phyloP scores from a whole-genome alignment of 1,284 basidiomycete species.

The Afroboletus lepidellus region DNA sequence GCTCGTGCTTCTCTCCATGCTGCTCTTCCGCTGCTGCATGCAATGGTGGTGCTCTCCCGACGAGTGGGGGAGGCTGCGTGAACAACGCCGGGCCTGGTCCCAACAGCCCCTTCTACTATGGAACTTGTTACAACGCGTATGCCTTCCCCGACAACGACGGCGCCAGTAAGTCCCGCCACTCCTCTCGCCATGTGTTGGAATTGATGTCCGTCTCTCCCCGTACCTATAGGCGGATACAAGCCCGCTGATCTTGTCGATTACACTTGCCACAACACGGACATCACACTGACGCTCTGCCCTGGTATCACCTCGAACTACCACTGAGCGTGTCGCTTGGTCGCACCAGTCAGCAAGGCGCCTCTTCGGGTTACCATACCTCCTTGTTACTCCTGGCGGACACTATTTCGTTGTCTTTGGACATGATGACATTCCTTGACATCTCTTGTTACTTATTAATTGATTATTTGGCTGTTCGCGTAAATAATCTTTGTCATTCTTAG shows the following conservation, averaged over 20 bases:
- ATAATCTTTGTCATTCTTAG: background rate
- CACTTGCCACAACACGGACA: constrained; percentile 31
- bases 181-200: background rate
- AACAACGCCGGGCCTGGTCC: constrained; percentile 32
- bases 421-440: background rate
- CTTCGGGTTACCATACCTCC: background rate
- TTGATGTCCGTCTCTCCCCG: background rate
- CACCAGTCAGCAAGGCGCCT: background rate
- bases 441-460: background rate
- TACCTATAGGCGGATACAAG: constrained; percentile 15
- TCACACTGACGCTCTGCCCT: constrained; percentile 35
- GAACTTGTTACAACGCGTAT: constrained; percentile 30
- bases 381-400: background rate
- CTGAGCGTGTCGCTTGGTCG: background rate
- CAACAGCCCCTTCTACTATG: constrained; percentile 32
- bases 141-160: constrained; percentile 37
- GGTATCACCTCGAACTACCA: constrained; percentile 25
- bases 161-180: constrained; percentile 13
- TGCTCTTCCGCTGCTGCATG: constrained; percentile 28
- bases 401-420: background rate
- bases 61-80: constrained; percentile 30
- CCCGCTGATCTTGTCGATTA: constrained; percentile 31
- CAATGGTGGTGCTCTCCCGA: constrained; percentile 27
- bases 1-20: constrained; percentile 31
- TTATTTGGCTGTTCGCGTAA: background rate